Conservation (phyloP, 2,329 filamentous ascomycete genomes). For the Scopulariopsis brevicaulis region DNA sequence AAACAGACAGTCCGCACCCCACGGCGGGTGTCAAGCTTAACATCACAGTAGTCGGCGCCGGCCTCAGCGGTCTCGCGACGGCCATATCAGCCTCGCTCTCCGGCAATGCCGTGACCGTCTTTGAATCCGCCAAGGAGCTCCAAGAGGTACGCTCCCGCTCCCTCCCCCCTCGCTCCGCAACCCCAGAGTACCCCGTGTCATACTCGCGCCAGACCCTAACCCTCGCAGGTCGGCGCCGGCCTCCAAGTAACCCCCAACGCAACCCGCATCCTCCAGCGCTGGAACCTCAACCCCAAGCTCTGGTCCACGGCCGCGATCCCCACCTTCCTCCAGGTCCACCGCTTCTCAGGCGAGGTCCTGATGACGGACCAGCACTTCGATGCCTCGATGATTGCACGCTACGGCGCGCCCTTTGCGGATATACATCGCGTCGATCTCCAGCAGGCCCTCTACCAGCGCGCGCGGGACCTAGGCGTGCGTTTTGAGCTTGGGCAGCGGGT, state of each 20-base stretch:
- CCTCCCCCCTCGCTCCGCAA: neutral
- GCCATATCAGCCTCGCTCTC: slow-evolving; percentile 15
- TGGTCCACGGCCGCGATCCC: slow-evolving; percentile 27
- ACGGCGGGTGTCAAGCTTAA: slow-evolving; percentile 11
- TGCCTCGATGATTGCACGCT: slow-evolving; percentile 38
- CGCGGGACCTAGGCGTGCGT: slow-evolving; percentile 38
- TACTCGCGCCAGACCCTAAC: neutral
- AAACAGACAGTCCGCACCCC: neutral
- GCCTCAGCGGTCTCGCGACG: slow-evolving; percentile 7
- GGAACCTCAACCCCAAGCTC: slow-evolving; percentile 33
- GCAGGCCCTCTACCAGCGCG: slow-evolving; percentile 22
- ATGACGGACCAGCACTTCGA: slow-evolving; percentile 40
- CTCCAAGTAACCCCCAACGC: slow-evolving; percentile 19
- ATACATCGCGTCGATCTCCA: slow-evolving; percentile 26
- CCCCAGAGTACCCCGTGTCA: too few species aligned
- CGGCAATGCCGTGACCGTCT: slow-evolving; percentile 9
- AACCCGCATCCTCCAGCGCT: slow-evolving; percentile 27
- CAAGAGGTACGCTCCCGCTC: slow-evolving; percentile 3
- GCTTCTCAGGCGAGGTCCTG: slow-evolving; percentile 38
- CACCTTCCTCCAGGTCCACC: slow-evolving; percentile 33
- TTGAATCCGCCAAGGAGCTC: slow-evolving; percentile 10
- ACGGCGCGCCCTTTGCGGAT: slow-evolving; percentile 45
- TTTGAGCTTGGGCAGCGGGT: slow-evolving; percentile 38
- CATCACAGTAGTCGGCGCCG: slow-evolving; percentile 15
- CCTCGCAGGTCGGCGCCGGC: slow-evolving; percentile 14